Evolutionary conservation across 495 filamentous ascomycete species (phyloP), one percentile per base, ranked within the genome.

Genomic region (Pseudoneurospora amorphoporcata): DNA sequence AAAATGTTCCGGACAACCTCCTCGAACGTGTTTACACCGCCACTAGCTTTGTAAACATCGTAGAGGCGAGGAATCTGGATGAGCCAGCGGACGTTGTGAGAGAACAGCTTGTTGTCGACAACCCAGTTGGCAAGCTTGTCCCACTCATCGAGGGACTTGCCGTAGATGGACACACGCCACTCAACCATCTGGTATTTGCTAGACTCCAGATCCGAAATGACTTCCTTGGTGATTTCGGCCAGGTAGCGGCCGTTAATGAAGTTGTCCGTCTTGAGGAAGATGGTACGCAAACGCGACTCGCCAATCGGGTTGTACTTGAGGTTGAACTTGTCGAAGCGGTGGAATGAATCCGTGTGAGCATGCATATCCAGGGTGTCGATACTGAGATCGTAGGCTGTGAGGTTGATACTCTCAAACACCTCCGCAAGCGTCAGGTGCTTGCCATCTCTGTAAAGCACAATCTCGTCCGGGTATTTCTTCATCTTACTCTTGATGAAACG

Each of bases 141-240:
- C 95, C 95, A 99, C 81, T 99, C 95, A 73, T 97, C 91, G 38
- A 95, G 83, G 7, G 92, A 90, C 79, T 92, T 90, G 70, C 95
- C 95, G 78, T 99, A 98, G 73, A 99, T 94, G 14, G 94, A 97
- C 71, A 99, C 95, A 19, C 95, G 92, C 93, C 96, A 99, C 84
- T 99, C 95, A 7, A 94, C 96, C 92, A 99, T 97, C 81, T 99
- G 95, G 78, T 99, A 98, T 79, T 99, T 99, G 87, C 95, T 98
- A 40, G 95, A 95, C 81, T 99, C 95, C 23, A 99, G 84, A 83
- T 99, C 95, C n/a, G 93, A 89, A 38, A 99, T 97, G 45, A 99
- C 95, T 79, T 99, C 95, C 77, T 95, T 95, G 8, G 96, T 98
- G 58, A 99, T 96, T 77, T 99, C 95, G 0, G 95, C 95, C 29